phyloP scores from a whole-genome alignment of 192 early-diverging fungal species.

The Podila epigama region DNA sequence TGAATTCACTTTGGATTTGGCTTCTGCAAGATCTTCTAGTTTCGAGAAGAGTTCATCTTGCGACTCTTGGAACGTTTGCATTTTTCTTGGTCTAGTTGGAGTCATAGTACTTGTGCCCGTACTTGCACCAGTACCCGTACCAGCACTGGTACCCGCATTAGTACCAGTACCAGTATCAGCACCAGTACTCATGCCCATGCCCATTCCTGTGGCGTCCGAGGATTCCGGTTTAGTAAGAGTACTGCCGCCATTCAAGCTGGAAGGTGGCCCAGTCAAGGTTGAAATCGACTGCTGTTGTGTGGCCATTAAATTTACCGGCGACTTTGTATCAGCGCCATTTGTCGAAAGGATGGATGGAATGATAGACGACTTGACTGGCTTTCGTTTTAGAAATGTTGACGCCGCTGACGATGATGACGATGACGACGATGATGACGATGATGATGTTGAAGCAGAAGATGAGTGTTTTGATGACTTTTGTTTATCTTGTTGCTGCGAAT shows the following conservation, averaged over 20 bases:
- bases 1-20: slow-evolving; percentile 4
- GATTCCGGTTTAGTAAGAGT: background rate
- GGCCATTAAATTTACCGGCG: no score
- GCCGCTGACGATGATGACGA: no score
- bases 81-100: slow-evolving; percentile 1
- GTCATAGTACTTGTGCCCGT: background rate
- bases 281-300: background rate
- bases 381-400: slow-evolving; percentile 11
- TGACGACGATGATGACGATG: no score
- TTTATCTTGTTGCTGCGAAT: slow-evolving; percentile 1
- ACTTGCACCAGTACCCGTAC: no score
- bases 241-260: background rate
- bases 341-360: no score
- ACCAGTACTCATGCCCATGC: slow-evolving; percentile 9
- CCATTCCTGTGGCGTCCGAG: background rate
- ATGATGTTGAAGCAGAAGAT: no score
- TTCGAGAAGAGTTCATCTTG: slow-evolving; percentile 38
- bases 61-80: slow-evolving; percentile 33
- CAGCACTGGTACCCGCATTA: no score
- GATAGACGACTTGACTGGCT: slow-evolving; percentile 22
- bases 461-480: no score
- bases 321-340: no score
- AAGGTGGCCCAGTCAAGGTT: background rate
- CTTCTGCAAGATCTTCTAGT: slow-evolving; percentile 16
- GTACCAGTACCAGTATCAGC: no score